Base-by-base conservation (phyloP, 805 yeast genomes). In the Yarrowia phangngaensis region DNA sequence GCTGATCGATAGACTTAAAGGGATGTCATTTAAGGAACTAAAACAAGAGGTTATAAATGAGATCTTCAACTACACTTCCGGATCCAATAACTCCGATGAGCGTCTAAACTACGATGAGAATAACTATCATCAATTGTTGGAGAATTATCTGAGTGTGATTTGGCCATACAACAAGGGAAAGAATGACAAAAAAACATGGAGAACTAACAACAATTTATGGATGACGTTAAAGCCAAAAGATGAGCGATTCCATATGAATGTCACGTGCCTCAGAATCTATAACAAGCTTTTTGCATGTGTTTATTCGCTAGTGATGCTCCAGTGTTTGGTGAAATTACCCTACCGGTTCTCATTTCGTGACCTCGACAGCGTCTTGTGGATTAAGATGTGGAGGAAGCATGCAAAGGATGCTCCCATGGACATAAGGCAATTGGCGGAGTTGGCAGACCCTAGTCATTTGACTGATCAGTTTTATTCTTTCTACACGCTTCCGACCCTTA, bases 401-500 rank as follows among this genome's bases (percentile, higher is more conserved):
- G 43, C 26, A 8, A 30, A 23, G 3, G 43, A 35, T n/a, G 23
- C 30, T 8, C 14, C 8, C 5, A 7, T 24, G 17, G n/a, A 29
- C 1, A n/a, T 14, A 2, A 16, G n/a, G 9, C 16, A 35, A 5
- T 9, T 35, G 23, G 30, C 8, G 15, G 2, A 2, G 26, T 16
- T 16, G 30, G 13, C n/a, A 6, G 43, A 35, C 12, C 43, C 43
- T n/a, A 3, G 3, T 3, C 30, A 17, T 8, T 16, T 23, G 20
- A 35, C 43, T 3, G 43, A 35, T 24, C 43, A 35, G 43, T 35
- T 17, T n/a, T 35, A 24, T 16, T 8, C 16, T 11, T 35, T 24
- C 30, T 2, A 7, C 4, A 0, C 23, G 15, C 7, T 8, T 6
- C 3, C 4, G 30, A 15, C 8, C 23, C 11, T 5, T 16, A 14